A percentile compares a stretch with the other conserved stretches of the same genome.
phyloP scores from a whole-genome alignment of 768 basidiomycete species.

The Botryobasidium botryosum region DNA sequence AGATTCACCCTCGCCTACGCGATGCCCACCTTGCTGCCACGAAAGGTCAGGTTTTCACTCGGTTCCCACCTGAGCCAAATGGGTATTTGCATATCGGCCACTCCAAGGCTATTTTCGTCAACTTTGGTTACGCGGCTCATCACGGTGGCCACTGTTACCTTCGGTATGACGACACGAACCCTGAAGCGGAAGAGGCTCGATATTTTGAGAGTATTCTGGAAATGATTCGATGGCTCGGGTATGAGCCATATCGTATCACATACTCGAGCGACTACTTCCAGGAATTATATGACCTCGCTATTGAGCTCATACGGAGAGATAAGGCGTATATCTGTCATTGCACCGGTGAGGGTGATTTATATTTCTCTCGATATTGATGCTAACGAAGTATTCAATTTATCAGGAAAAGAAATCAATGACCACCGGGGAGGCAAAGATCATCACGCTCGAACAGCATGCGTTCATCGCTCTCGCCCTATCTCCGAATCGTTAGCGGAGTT shows the following conservation, averaged over 20 bases:
- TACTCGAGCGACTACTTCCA: constrained; percentile 98
- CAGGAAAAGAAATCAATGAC: constrained; percentile 84
- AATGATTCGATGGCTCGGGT: constrained; percentile 91
- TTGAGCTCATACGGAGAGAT: constrained; percentile 74
- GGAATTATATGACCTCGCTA: constrained; percentile 67
- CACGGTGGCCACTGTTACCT: constrained; percentile 86
- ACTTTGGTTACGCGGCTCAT: constrained; percentile 96
- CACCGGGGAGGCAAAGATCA: constrained; percentile 73
- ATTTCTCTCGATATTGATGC: neutral
- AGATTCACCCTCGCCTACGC: constrained; percentile 58
- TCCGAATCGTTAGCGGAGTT: constrained; percentile 79
- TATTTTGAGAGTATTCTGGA: constrained; percentile 97
- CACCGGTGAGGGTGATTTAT: constrained; percentile 47
- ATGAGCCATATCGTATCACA: constrained; percentile 96
- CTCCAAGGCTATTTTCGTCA: constrained; percentile 95
- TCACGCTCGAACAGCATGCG: constrained; percentile 64
- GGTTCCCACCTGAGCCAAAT: constrained; percentile 98
- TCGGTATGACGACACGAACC: constrained; percentile 96
- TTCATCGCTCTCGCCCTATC: constrained; percentile 75
- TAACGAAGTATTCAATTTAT: neutral
- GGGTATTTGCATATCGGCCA: constrained; percentile 93
- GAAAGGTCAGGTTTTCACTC: constrained; percentile 72
- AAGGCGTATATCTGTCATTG: constrained; percentile 96
- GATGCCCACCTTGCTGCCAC: constrained; percentile 70
- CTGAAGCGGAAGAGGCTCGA: constrained; percentile 87